Percentiles rank a stretch among this genome's conserved stretches.
Conservation (phyloP, 2,329 filamentous ascomycete species). For the Fusarium pininemorale region DNA sequence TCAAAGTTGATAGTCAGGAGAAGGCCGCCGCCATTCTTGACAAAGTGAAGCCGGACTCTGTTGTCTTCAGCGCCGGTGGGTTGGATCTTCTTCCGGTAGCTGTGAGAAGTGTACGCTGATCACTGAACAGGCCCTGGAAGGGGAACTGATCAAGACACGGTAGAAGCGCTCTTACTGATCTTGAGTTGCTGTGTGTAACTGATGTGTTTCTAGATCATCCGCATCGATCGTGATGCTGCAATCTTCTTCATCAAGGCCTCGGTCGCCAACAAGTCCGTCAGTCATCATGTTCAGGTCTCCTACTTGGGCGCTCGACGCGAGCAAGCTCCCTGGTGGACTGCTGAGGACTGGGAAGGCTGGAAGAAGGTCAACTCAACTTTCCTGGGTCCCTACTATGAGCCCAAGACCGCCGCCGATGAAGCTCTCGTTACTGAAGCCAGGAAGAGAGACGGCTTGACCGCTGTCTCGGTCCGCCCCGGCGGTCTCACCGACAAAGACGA, state of each 20-base stretch:
- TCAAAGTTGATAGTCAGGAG: conserved; percentile 71
- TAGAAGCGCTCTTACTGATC: neutral
- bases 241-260: conserved; percentile 38
- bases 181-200: neutral
- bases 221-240: conserved; percentile 41
- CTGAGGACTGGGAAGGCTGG: conserved; percentile 54
- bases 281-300: conserved; percentile 68
- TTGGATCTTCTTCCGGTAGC: neutral
- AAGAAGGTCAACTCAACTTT: conserved; percentile 50
- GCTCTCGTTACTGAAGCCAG: conserved; percentile 56
- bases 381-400: conserved; percentile 61
- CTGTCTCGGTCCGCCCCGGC: conserved; percentile 61
- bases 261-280: conserved; percentile 49
- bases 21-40: conserved; percentile 62
- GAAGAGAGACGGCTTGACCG: conserved; percentile 50
- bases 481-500: conserved; percentile 56
- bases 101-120: conserved; percentile 15
- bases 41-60: conserved; percentile 66
- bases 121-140: conserved; percentile 30
- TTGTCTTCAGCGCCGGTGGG: conserved; percentile 68
- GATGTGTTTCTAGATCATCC: conserved; percentile 30
- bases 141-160: conserved; percentile 53
- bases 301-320: conserved; percentile 61
- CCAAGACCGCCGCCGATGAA: conserved; percentile 65
- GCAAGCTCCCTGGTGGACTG: conserved; percentile 61